These are phyloP conservation scores for Sporormia fimetaria DNA, from an alignment of 495 filamentous ascomycete genomes.

Conservation along the genomic window DNA sequence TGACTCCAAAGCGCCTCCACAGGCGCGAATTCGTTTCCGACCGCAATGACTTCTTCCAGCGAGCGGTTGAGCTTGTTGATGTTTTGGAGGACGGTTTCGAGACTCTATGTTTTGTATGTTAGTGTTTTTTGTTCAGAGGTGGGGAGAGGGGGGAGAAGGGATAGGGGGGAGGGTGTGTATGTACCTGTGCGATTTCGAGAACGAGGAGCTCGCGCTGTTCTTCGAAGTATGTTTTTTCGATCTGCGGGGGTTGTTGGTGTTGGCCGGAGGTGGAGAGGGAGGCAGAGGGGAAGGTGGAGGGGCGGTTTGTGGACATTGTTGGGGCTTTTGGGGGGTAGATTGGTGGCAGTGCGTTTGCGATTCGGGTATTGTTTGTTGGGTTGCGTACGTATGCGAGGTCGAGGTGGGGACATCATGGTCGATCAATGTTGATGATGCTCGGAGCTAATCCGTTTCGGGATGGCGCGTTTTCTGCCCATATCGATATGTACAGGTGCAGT, in stretches of 20 bases:
- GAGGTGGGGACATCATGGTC: too few species aligned
- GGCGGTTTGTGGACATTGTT: conserved; percentile 9
- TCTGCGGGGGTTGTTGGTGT: background rate
- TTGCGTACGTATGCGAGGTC: too few species aligned
- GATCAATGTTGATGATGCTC: too few species aligned
- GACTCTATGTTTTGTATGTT: conserved; percentile 42
- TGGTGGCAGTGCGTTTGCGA: too few species aligned
- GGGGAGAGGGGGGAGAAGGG: background rate
- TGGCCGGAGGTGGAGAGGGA: conserved; percentile 9
- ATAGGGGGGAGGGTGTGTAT: conserved; percentile 20
- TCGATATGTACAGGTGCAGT: too few species aligned
- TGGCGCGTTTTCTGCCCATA: too few species aligned
- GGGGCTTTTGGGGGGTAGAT: too few species aligned
- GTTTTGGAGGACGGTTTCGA: conserved; percentile 90
- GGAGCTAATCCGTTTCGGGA: too few species aligned
- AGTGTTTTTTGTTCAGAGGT: background rate
- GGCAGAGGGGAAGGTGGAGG: conserved; percentile 3
- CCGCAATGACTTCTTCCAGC: conserved; percentile 82
- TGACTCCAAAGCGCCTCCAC: conserved; percentile 95
- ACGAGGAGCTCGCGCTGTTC: conserved; percentile 70
- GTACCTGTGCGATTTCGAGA: conserved; percentile 64
- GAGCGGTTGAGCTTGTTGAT: conserved; percentile 92
- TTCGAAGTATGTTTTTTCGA: conserved; percentile 47
- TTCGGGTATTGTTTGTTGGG: too few species aligned
- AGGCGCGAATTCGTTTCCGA: conserved; percentile 93